Base-by-base conservation (phyloP, 768 basidiomycete species). In the Mycena vitilis region DNA sequence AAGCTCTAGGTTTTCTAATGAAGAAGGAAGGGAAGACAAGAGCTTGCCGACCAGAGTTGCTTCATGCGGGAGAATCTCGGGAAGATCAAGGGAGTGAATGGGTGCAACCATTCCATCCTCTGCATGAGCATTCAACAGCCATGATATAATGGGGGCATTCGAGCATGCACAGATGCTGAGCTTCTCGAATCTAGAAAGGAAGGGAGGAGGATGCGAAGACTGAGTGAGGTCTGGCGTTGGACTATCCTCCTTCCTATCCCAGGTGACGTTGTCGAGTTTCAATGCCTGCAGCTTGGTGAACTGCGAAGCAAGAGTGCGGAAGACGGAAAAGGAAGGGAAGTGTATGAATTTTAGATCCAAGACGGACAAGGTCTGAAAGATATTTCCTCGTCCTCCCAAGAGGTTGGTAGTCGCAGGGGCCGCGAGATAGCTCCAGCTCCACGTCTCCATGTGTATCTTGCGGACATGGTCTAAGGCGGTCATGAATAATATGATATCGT, bases 291-390 rank as follows among this genome's bases (percentile, higher is more conserved):
- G 81, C 25, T 88, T 79, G 42, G 80, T 75, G 42, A 94, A 81
- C 87, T 83, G 23, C 84, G 83, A 65, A 79, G 85, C 30, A 75
- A 80, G 37, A 84, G 88, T 36, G 85, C 85, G 13, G 77, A 77
- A 75, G 87, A 91, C 1, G 86, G 88, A 75, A 48, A 80, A 78
- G 16, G 80, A 78, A 52, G 78, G 70, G 51, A 81, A 79, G 12
- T 71, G 73, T 47, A 77, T 72, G 48, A 72, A 77, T 54, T 71
- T 71, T 40, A 82, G 73, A 60, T 73, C 91, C 87, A 65, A 83
- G 73, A 70, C 87, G 83, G 68, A 86, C 81, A 69, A 80, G 82
- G 71, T 89, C 82, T 25, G 88, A 86, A 38, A 87, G 42, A 75
- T 10, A n/a, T 47, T 66, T 45, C 73, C 70, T 84, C 87, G 16